These are phyloP conservation scores for Xylariales sp. DNA, from an alignment of 2,329 filamentous ascomycete species.

Conservation along the genomic window DNA sequence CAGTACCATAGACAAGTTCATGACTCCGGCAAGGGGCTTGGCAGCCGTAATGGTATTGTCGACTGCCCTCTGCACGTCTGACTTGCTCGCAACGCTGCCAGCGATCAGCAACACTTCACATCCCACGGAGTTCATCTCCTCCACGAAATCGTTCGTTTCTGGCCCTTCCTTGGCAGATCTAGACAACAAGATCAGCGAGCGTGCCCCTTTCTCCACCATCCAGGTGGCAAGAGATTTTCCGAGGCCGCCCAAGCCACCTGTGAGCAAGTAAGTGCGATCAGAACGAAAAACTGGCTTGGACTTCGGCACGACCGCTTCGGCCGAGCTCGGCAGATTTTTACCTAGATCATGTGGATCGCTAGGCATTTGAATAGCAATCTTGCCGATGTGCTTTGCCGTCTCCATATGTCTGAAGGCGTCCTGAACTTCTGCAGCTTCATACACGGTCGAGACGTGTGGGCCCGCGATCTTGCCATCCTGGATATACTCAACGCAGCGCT, in stretches of 20 bases:
- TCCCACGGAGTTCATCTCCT: constrained; percentile 9
- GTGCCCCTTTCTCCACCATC: constrained; percentile 15
- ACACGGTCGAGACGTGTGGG: too few species aligned
- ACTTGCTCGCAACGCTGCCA: too few species aligned
- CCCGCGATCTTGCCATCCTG: too few species aligned
- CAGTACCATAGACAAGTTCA: constrained; percentile 3
- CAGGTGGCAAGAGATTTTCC: constrained; percentile 12
- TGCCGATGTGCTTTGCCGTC: constrained; percentile 29
- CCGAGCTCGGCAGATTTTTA: too few species aligned
- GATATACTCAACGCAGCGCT: too few species aligned
- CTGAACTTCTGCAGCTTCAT: constrained; percentile 9
- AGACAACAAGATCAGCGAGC: constrained; percentile 13
- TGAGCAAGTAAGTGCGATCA: constrained; percentile 13
- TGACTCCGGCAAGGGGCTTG: constrained; percentile 14
- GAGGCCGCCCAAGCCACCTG: constrained; percentile 16
- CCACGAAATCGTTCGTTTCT: constrained; percentile 6
- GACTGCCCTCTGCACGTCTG: too few species aligned
- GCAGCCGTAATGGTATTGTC: too few species aligned
- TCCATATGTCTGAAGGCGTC: constrained; percentile 24
- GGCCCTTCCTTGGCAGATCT: constrained; percentile 9
- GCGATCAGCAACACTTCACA: too few species aligned
- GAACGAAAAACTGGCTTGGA: not conserved
- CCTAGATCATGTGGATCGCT: not conserved
- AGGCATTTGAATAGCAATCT: constrained; percentile 20
- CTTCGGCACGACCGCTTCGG: not conserved